Evolutionary conservation across 371 early-diverging fungal genomes (phyloP).

Genomic region (Quaeritorhiza haematococci): DNA sequence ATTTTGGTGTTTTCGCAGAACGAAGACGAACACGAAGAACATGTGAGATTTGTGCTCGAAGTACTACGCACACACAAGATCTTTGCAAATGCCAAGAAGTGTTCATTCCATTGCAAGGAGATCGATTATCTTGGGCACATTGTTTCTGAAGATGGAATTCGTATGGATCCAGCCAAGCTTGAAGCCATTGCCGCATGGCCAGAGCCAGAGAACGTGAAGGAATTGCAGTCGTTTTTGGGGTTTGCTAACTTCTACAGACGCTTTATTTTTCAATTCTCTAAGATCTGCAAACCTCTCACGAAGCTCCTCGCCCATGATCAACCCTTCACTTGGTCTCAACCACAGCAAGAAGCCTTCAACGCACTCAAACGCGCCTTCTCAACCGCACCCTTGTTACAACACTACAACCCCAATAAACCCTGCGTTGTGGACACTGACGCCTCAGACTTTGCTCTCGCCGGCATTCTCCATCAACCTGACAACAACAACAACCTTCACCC

Average conservation of each 20-base stretch:
- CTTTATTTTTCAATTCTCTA: conserved; percentile 40
- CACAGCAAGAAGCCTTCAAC: conserved; percentile 32
- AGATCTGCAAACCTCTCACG: conserved; percentile 32
- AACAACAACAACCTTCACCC: conserved; percentile 24
- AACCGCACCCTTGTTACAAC: conserved; percentile 25
- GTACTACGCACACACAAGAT: conserved; percentile 40
- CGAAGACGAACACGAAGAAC: conserved; percentile 30
- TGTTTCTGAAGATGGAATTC: background rate
- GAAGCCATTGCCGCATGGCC: conserved; percentile 32
- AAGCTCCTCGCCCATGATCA: conserved; percentile 29
- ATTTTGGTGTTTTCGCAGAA: conserved; percentile 34
- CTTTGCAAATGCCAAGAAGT: conserved; percentile 5
- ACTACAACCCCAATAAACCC: conserved; percentile 20
- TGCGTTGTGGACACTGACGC: conserved; percentile 46
- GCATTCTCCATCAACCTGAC: conserved; percentile 35
- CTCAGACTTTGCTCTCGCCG: conserved; percentile 42
- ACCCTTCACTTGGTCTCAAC: conserved; percentile 27
- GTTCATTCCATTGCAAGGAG: background rate
- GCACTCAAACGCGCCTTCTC: conserved; percentile 31
- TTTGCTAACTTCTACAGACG: conserved; percentile 43
- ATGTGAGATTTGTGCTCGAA: conserved; percentile 44
- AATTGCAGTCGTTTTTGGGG: conserved; percentile 41
- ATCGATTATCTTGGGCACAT: background rate
- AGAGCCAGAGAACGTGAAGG: conserved; percentile 15
- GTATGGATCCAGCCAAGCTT: conserved; percentile 21